A percentile compares a stretch with the other conserved stretches of the same genome.
These are phyloP conservation scores for Epichloe gansuensis DNA, from an alignment of 2,329 filamentous ascomycete genomes.

Conservation along the genomic window DNA sequence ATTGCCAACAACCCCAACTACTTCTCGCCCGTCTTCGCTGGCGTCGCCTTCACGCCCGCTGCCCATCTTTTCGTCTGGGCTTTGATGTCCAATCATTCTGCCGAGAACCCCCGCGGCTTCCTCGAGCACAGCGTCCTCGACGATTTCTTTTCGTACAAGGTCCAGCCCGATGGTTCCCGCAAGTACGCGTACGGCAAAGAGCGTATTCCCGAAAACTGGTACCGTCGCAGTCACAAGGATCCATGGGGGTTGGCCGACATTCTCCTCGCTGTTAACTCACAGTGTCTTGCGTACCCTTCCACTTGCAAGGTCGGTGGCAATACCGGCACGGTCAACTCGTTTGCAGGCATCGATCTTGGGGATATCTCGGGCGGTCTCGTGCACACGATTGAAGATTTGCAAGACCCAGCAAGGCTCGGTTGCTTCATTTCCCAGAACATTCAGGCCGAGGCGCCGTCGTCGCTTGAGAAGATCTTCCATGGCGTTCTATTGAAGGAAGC, in stretches of 20 bases:
- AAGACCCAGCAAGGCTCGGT: neutral
- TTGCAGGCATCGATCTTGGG: conserved; percentile 29
- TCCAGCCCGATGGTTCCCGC: conserved; percentile 25
- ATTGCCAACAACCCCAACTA: conserved; percentile 38
- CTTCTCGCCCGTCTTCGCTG: conserved; percentile 38
- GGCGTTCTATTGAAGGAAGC: conserved; percentile 1
- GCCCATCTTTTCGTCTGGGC: conserved; percentile 30
- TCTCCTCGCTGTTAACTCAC: conserved; percentile 22
- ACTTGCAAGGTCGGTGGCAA: conserved; percentile 29
- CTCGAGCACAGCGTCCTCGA: conserved; percentile 6
- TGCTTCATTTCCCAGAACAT: conserved; percentile 5
- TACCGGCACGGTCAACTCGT: conserved; percentile 33
- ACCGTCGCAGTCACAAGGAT: conserved; percentile 28
- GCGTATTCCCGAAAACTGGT: conserved; percentile 39
- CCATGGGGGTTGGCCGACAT: conserved; percentile 24
- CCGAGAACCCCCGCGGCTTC: conserved; percentile 23
- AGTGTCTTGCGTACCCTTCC: conserved; percentile 17
- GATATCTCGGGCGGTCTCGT: conserved; percentile 32
- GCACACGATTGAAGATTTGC: conserved; percentile 15
- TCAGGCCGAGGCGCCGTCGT: conserved; percentile 5
- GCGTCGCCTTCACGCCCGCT: conserved; percentile 32
- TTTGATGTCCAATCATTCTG: conserved; percentile 30
- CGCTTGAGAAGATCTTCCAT: conserved; percentile 4
- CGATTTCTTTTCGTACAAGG: conserved; percentile 13
- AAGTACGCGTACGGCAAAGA: conserved; percentile 33